phyloP scores from a whole-genome alignment of 2,329 filamentous ascomycete species.

The Colletotrichum eremochloae region DNA sequence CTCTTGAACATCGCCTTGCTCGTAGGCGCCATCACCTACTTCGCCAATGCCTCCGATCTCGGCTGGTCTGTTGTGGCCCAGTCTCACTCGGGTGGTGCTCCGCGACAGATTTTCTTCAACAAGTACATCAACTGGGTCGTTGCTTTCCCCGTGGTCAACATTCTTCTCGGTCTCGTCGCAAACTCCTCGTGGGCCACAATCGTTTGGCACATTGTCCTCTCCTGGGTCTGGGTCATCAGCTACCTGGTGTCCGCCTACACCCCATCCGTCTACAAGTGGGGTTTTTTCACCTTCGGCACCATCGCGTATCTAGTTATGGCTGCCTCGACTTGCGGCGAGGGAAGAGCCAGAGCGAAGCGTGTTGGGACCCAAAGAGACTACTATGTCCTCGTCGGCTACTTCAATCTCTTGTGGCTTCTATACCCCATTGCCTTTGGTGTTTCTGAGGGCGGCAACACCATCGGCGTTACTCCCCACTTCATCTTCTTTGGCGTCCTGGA shows the following conservation, averaged over 20 bases:
- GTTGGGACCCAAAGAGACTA: constrained; percentile 61
- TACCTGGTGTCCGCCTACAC: constrained; percentile 65
- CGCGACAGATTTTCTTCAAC: constrained; percentile 67
- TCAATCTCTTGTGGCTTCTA: constrained; percentile 65
- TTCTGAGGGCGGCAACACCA: constrained; percentile 64
- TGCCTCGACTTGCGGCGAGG: constrained; percentile 57
- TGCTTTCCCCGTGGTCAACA: constrained; percentile 59
- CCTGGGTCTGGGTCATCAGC: constrained; percentile 65
- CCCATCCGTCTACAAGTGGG: constrained; percentile 67
- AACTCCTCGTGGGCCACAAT: constrained; percentile 70
- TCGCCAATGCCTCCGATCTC: constrained; percentile 64
- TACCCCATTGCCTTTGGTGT: constrained; percentile 69
- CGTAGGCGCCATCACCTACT: constrained; percentile 65
- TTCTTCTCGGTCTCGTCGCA: constrained; percentile 64
- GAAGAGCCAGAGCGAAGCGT: constrained; percentile 54
- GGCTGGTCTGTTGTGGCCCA: constrained; percentile 58
- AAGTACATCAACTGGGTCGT: constrained; percentile 70
- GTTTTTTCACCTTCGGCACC: constrained; percentile 67
- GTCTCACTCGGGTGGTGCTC: constrained; percentile 49
- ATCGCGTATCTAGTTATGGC: constrained; percentile 62
- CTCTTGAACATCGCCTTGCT: constrained; percentile 64
- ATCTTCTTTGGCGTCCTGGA: constrained; percentile 70
- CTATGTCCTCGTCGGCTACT: constrained; percentile 59
- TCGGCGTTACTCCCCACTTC: constrained; percentile 59
- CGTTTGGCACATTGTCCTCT: constrained; percentile 61